Conservation (phyloP, 257 asterid genomes). For the Solanum pimpinellifolium region DNA sequence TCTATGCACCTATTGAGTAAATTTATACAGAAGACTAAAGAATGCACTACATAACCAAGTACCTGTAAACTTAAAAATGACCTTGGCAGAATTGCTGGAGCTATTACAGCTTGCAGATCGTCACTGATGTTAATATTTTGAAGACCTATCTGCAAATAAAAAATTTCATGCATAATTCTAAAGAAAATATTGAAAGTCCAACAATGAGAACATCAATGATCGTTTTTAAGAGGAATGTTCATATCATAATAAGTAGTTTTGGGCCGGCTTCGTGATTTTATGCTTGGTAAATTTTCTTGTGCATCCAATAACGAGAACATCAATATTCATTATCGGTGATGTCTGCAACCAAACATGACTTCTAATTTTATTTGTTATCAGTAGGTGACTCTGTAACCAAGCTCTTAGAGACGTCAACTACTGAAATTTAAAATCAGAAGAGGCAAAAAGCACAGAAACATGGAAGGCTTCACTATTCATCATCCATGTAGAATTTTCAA, state of each 20-base stretch:
- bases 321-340: neutral
- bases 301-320: neutral
- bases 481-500: neutral
- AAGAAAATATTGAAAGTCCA: neutral
- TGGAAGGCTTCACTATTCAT: neutral
- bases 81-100: constrained; percentile 84
- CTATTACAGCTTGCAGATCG: constrained; percentile 62
- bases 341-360: neutral
- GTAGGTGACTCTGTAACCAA: neutral
- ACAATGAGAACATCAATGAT: neutral
- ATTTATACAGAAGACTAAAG: neutral
- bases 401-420: neutral
- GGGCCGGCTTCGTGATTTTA: neutral
- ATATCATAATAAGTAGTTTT: neutral
- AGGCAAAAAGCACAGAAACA: neutral
- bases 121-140: constrained; percentile 66
- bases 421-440: neutral
- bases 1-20: neutral
- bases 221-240: neutral
- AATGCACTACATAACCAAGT: neutral
- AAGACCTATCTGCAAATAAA: constrained; percentile 46
- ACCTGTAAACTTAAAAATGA: constrained; percentile 74
- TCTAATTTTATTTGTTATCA: neutral
- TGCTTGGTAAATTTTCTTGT: neutral
- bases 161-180: neutral